Evolutionary conservation across 345 rosid genomes (phyloP), one percentile per base, ranked within the genome.

Genomic region (Euphorbia lathyris): DNA sequence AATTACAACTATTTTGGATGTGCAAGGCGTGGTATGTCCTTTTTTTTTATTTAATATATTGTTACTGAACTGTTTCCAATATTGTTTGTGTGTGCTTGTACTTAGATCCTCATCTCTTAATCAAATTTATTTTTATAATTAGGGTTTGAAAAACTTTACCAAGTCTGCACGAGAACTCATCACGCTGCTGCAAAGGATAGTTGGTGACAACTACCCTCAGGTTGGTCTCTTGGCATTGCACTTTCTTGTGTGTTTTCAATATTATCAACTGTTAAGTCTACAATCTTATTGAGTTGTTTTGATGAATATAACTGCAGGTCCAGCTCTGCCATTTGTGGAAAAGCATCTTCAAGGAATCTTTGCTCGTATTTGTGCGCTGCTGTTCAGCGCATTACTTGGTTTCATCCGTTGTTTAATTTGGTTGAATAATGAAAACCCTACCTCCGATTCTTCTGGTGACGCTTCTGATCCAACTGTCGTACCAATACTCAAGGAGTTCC

Each of bases 361-460:
- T 65, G 69, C 69, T 81, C 72, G 50, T 68, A 42, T 79, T 38
- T 80, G 74, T 82, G 77, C 81, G n/a, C n/a, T n/a, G 64, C 61
- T 83, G 79, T 68, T 94, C 48, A 38, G 74, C 48, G 32, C 87
- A 36, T 76, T 83, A 79, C 67, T 82, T 55, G 45, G 78, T 64
- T 53, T 86, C 63, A 32, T 86, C 62, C 65, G 55, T 53, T 76
- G 83, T 75, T 75, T 67, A 27, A 65, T 65, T 74, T 67, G 80
- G 75, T 58, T 65, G 56, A 72, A 65, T 36, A 81, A 73, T 82
- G 79, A 78, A 52, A 45, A 26, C 32, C 12, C 59, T 8, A 34
- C 7, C 13, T 72, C 75, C 20, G 78, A 82, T 71, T 67, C 81
- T 71, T 63, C 79, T 23, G 32, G 51, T 9, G 60, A 61, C 55